These are phyloP conservation scores for Sisymbrium irio DNA, from an alignment of 345 rosid species.

Conservation along the genomic window DNA sequence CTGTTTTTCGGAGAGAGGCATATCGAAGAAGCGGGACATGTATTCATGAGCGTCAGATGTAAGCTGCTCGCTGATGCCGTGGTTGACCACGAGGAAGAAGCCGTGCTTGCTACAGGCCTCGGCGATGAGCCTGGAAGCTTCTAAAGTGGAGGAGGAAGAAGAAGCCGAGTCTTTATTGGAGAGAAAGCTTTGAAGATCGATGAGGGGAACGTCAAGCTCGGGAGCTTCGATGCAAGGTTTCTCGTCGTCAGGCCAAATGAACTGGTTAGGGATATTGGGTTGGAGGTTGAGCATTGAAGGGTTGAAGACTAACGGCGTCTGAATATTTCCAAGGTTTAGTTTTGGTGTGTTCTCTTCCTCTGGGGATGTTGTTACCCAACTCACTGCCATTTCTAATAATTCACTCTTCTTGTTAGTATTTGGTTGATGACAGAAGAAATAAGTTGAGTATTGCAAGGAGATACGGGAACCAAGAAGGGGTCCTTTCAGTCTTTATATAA, in stretches of 20 bases:
- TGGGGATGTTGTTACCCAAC: constrained; percentile 36
- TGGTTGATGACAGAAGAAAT: not conserved
- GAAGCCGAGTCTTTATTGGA: not conserved
- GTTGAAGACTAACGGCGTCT: constrained; percentile 59
- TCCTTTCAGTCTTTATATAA: constrained; percentile 16
- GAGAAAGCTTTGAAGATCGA: constrained; percentile 61
- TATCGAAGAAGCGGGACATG: constrained; percentile 64
- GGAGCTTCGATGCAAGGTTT: constrained; percentile 51
- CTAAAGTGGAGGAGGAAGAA: constrained; percentile 34
- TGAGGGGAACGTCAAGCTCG: constrained; percentile 70
- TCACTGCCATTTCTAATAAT: constrained; percentile 40
- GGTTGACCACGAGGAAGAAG: constrained; percentile 84
- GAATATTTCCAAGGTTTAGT: constrained; percentile 33
- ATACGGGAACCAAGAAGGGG: constrained; percentile 18
- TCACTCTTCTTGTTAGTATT: not conserved
- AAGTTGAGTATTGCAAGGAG: constrained; percentile 19
- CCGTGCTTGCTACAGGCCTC: constrained; percentile 82
- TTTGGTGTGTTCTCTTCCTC: constrained; percentile 30
- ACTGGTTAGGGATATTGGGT: constrained; percentile 58
- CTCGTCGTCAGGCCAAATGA: constrained; percentile 90
- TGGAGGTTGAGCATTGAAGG: constrained; percentile 58
- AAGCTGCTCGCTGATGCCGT: constrained; percentile 64
- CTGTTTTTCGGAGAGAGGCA: constrained; percentile 68
- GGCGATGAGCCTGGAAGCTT: constrained; percentile 61
- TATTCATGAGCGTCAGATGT: constrained; percentile 58